Base-by-base conservation (phyloP, 179 eudicot species). In the Monotropa hypopitys region DNA sequence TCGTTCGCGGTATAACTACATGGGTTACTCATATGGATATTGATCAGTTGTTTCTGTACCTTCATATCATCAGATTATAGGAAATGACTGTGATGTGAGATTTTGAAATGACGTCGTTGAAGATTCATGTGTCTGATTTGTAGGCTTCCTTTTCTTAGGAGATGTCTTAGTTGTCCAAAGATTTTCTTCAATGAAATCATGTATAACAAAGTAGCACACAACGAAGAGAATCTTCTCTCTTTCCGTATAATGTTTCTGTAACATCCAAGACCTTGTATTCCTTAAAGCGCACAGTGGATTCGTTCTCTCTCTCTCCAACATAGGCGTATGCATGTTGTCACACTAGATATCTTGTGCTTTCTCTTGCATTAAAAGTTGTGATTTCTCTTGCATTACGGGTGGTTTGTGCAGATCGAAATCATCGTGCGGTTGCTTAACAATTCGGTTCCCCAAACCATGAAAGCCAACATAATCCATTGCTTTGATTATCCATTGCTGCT, bases 1-100 rank as follows among this genome's bases (percentile, higher is more conserved):
- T 49, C 84, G 97, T 18, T 86, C 99, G 3, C 82, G 97, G 23
- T 78, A 90, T 30, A 94, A 94, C 79, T 90, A 94, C 83, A 93
- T 86, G 95, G 90, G 96, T 40, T 89, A 89, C 79, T 85, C 97
- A 12, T 85, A 89, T 73, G 90, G 88, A 13, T 91, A 86, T 70
- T 87, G 83, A 80, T 89, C 75, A 56, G 50, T 67, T 57, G 18
- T 40, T 1, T 23, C 1, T 33, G 3, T 9, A 46, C 33, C 56
- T 47, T 59, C 69, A 1, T 75, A 42, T 59, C 54, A 59, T 57
- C 42, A 59, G 26, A 59, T 26, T 28, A 15, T 42, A 6, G 35
- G 45, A 16, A 74, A 9, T 57, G 45, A 11, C 1, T 12, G 12
- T 32, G 71, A 30, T 38, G 12, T 45, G 57, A 46, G 70, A 75